phyloP scores from a whole-genome alignment of 2,329 filamentous ascomycete species.

The Hypoxylon sp. region DNA sequence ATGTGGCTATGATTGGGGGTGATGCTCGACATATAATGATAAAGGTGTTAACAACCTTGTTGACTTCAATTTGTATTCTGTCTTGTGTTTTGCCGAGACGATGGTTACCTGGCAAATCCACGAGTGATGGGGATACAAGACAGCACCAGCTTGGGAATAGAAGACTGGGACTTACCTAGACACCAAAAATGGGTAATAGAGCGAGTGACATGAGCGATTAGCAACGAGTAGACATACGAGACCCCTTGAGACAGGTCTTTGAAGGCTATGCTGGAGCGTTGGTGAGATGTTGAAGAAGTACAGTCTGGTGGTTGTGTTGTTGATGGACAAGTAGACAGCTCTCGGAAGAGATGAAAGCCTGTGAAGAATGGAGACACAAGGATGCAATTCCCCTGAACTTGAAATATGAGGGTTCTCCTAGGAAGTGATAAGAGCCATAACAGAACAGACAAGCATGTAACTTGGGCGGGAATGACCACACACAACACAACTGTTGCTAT shows the following conservation, averaged over 20 bases:
- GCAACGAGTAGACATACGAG: conserved; percentile 53
- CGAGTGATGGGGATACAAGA: background rate
- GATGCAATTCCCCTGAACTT: no score
- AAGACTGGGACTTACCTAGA: conserved; percentile 33
- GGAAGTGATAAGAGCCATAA: no score
- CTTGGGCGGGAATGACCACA: no score
- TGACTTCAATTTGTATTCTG: conserved; percentile 2
- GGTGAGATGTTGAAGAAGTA: conserved; percentile 31
- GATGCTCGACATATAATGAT: no score
- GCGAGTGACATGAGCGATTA: conserved; percentile 41
- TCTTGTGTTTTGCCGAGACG: background rate
- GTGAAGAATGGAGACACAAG: no score
- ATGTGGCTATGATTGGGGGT: no score
- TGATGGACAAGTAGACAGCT: no score
- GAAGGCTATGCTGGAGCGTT: conserved; percentile 36
- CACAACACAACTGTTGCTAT: no score
- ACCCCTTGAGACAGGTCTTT: conserved; percentile 42
- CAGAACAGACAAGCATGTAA: no score
- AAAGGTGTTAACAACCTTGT: no score
- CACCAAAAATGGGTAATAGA: conserved; percentile 41
- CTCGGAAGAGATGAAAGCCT: no score
- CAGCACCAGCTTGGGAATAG: background rate
- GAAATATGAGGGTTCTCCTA: no score
- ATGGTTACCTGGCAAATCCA: background rate
- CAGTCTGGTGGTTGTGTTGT: conserved; percentile 9